Percentiles rank a stretch among this genome's conserved stretches.
These are phyloP conservation scores for Alloascoidea hylecoeti DNA, from an alignment of 805 yeast genomes.

Conservation along the genomic window DNA sequence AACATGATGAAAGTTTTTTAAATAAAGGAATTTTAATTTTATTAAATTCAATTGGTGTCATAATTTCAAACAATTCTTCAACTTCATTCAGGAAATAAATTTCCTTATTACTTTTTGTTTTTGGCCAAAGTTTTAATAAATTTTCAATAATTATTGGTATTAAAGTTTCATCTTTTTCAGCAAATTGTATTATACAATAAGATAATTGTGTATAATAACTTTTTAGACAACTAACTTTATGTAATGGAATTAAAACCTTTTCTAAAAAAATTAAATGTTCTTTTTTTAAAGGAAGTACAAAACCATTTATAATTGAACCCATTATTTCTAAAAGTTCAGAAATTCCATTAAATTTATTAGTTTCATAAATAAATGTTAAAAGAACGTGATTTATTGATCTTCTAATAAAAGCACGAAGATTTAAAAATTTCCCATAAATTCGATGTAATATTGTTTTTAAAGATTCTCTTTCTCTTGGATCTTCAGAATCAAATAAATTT, in stretches of 20 bases:
- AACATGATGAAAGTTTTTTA: slow-evolving; percentile 88
- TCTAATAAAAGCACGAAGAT: slow-evolving; percentile 81
- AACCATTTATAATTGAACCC: slow-evolving; percentile 94
- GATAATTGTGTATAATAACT: slow-evolving; percentile 94
- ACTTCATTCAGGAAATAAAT: slow-evolving; percentile 91
- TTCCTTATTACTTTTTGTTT: slow-evolving; percentile 87
- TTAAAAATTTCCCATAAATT: slow-evolving; percentile 88
- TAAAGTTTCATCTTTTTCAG: slow-evolving; percentile 83
- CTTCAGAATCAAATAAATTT: slow-evolving; percentile 91
- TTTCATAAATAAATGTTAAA: slow-evolving; percentile 85
- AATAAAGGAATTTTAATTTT: slow-evolving; percentile 88
- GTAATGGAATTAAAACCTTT: slow-evolving; percentile 80
- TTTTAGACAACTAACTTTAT: slow-evolving; percentile 78
- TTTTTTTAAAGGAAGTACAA: slow-evolving; percentile 92
- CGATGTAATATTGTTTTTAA: slow-evolving; percentile 90
- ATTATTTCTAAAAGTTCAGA: slow-evolving; percentile 90
- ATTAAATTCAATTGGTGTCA: slow-evolving; percentile 84
- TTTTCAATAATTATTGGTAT: slow-evolving; percentile 98
- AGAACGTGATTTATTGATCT: slow-evolving; percentile 87
- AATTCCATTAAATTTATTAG: slow-evolving; percentile 90
- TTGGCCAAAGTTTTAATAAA: slow-evolving; percentile 90
- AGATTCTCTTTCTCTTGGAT: slow-evolving; percentile 91
- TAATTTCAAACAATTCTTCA: slow-evolving; percentile 92
- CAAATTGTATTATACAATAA: slow-evolving; percentile 90
- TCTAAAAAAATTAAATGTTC: slow-evolving; percentile 88